Percentiles rank a stretch among this genome's conserved stretches.
phyloP scores from a whole-genome alignment of 257 asterid species.

The Capsicum chinense region DNA sequence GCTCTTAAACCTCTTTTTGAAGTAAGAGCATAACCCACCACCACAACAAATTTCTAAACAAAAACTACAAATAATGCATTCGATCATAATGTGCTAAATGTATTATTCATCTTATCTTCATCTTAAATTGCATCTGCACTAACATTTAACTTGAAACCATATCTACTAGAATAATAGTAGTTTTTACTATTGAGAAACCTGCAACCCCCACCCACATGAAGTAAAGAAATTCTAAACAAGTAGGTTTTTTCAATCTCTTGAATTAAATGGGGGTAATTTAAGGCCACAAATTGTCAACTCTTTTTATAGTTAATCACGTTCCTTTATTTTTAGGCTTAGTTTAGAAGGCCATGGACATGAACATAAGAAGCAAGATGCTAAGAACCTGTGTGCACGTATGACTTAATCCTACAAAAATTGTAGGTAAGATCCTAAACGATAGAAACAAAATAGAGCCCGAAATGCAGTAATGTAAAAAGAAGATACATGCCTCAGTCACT shows the following conservation, averaged over 20 bases:
- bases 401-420: background rate
- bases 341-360: background rate
- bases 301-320: background rate
- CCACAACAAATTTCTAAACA: no score
- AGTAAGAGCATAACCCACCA: no score
- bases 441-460: background rate
- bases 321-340: background rate
- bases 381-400: background rate
- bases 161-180: background rate
- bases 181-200: background rate
- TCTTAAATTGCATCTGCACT: conserved; percentile 2
- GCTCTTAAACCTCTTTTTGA: no score
- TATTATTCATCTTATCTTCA: background rate
- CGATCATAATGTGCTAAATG: background rate
- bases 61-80: background rate
- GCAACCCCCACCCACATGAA: background rate
- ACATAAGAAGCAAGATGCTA: background rate
- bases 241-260: background rate
- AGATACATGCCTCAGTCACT: conserved; percentile 51
- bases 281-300: background rate
- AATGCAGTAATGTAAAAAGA: background rate
- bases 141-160: background rate
- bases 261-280: background rate
- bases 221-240: background rate
- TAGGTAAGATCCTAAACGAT: background rate